Percentiles rank a stretch among this genome's conserved stretches.
Evolutionary conservation across 1,139 yeast genomes (phyloP).

Genomic region (Hyphopichia pseudoburtonii): DNA sequence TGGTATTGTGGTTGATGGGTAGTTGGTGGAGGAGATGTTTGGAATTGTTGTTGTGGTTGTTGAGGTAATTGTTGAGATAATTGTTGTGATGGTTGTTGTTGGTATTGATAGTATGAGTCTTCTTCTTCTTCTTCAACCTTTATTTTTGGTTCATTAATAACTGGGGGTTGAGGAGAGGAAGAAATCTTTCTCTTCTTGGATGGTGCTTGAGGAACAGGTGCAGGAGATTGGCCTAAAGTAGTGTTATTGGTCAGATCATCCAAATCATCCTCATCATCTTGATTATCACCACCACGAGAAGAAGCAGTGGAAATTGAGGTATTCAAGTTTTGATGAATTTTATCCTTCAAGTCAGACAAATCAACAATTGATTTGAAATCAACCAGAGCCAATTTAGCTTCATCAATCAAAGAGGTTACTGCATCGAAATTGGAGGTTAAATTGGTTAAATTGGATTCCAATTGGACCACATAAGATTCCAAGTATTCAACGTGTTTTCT

Average conservation of each 20-base stretch:
- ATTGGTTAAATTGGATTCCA: slow-evolving; percentile 40
- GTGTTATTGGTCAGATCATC: no score
- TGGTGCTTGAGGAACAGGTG: slow-evolving; percentile 5
- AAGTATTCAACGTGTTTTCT: slow-evolving; percentile 86
- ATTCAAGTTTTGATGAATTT: slow-evolving; percentile 32
- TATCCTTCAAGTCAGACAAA: slow-evolving; percentile 30
- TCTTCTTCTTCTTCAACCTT: slow-evolving; percentile 6
- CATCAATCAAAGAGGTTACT: slow-evolving; percentile 15
- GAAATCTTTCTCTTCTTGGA: slow-evolving; percentile 10
- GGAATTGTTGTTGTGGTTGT: no score
- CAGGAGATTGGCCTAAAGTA: no score
- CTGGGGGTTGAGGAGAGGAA: slow-evolving; percentile 1
- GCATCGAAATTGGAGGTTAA: slow-evolving; percentile 24
- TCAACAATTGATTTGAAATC: slow-evolving; percentile 21
- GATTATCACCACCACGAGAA: slow-evolving; percentile 15
- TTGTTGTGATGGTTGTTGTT: not conserved
- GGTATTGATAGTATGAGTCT: slow-evolving; percentile 1
- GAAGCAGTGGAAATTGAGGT: slow-evolving; percentile 11
- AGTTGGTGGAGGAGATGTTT: no score
- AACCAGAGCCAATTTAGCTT: slow-evolving; percentile 7
- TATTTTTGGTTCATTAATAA: slow-evolving; percentile 4
- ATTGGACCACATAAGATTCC: slow-evolving; percentile 59
- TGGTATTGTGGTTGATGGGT: slow-evolving; percentile 1
- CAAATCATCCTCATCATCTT: slow-evolving; percentile 14
- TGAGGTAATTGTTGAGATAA: slow-evolving; percentile 3